These are phyloP conservation scores for Leishmania mexicana DNA, from an alignment of 208 protist genomes.

Conservation along the genomic window DNA sequence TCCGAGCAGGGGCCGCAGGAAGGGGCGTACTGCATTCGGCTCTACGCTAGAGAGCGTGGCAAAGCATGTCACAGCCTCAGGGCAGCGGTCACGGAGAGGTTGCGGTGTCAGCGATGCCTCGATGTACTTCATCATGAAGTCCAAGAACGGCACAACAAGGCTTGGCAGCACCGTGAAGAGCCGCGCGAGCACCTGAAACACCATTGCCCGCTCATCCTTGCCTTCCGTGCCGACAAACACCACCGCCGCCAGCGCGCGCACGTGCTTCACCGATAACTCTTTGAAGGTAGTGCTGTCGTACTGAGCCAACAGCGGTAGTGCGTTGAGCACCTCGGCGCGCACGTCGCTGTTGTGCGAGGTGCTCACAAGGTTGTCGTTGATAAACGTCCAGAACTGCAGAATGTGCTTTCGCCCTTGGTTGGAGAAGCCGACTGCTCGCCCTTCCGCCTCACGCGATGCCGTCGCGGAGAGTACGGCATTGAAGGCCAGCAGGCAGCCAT, in stretches of 20 bases:
- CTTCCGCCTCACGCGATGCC: conserved; percentile 36
- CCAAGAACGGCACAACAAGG: conserved; percentile 64
- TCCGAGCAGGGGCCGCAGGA: conserved; percentile 73
- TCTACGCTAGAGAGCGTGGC: conserved; percentile 71
- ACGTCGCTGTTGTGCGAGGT: conserved; percentile 36
- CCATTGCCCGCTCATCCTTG: conserved; percentile 54
- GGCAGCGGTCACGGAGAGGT: conserved; percentile 61
- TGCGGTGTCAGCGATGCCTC: conserved; percentile 59
- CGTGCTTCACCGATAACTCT: conserved; percentile 44
- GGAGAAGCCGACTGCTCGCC: conserved; percentile 48
- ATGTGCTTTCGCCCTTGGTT: conserved; percentile 35
- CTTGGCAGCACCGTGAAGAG: conserved; percentile 70
- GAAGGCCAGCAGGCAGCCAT: conserved; percentile 70
- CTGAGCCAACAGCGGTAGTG: conserved; percentile 69
- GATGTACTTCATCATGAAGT: conserved; percentile 83
- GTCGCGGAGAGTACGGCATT: conserved; percentile 77
- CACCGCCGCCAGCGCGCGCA: conserved; percentile 45
- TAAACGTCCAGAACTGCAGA: conserved; percentile 60
- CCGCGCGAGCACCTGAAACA: conserved; percentile 67
- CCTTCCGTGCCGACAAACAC: conserved; percentile 53
- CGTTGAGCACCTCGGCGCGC: conserved; percentile 53
- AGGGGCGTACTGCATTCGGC: conserved; percentile 77
- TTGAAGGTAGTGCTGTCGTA: conserved; percentile 77
- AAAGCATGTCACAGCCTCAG: conserved; percentile 86
- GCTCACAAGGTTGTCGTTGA: conserved; percentile 48